Evolutionary conservation across 116 monocot genomes (phyloP).

Genomic region (Trichopus zeylanicus): DNA sequence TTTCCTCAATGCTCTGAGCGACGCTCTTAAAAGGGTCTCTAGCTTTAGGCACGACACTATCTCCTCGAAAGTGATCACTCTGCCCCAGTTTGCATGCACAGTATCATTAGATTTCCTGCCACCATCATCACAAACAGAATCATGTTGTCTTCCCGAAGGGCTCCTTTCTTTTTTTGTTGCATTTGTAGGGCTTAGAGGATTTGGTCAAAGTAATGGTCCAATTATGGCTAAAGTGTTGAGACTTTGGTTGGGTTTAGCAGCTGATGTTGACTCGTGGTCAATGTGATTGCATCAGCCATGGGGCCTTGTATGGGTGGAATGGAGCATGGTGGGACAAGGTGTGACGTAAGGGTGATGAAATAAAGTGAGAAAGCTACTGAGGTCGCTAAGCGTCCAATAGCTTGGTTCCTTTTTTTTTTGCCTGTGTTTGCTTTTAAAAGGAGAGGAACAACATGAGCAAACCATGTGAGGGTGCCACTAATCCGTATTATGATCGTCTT

Average conservation of each 20-base stretch:
- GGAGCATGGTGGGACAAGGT: slow-evolving; percentile 12
- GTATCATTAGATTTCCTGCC: slow-evolving; percentile 26
- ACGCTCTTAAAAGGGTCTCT: background rate
- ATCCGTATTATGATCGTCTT: no score
- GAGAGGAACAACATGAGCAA: no score
- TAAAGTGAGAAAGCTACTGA: slow-evolving; percentile 17
- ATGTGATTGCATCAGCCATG: slow-evolving; percentile 20
- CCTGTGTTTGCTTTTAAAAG: no score
- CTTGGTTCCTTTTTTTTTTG: no score
- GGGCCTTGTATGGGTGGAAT: background rate
- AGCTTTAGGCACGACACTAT: slow-evolving; percentile 3
- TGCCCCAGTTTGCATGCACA: slow-evolving; percentile 29
- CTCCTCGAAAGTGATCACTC: slow-evolving; percentile 15
- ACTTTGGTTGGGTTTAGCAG: background rate
- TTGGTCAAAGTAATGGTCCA: slow-evolving; percentile 1
- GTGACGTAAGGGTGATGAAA: no score
- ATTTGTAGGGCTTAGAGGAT: background rate
- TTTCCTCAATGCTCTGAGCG: slow-evolving; percentile 6
- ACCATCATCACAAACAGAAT: slow-evolving; percentile 8
- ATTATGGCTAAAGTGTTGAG: background rate
- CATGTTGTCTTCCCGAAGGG: slow-evolving; percentile 10
- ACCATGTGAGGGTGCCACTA: no score
- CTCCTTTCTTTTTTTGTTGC: background rate
- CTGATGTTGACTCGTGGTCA: slow-evolving; percentile 13
- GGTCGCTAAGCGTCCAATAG: no score